phyloP scores from a whole-genome alignment of 768 basidiomycete genomes.

The Serendipita sp. region DNA sequence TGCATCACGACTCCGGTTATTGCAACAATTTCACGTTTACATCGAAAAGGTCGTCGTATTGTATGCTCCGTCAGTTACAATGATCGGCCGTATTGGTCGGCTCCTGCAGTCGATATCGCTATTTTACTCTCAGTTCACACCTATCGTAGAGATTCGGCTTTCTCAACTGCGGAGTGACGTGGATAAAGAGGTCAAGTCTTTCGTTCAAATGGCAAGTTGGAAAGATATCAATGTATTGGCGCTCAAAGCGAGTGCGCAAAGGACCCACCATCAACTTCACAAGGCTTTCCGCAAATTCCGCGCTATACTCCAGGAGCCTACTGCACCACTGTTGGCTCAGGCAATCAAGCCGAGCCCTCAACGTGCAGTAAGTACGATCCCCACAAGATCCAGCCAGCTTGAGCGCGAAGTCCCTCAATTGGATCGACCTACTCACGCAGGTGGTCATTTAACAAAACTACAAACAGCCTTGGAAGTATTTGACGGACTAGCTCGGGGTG shows the following conservation, averaged over 20 bases:
- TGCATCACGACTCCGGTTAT: constrained; percentile 42
- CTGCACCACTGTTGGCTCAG: constrained; percentile 18
- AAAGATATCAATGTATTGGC: constrained; percentile 93
- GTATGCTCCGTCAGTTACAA: constrained; percentile 14
- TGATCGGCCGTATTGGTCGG: constrained; percentile 34
- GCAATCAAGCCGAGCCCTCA: not conserved
- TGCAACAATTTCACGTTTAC: constrained; percentile 50
- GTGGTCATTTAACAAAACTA: too few species aligned
- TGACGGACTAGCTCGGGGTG: too few species aligned
- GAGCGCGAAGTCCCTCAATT: too few species aligned
- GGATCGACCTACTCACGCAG: too few species aligned
- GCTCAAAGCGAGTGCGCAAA: constrained; percentile 76
- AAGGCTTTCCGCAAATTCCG: constrained; percentile 83
- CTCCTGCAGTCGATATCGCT: constrained; percentile 44
- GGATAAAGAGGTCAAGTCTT: constrained; percentile 66
- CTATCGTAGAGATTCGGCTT: constrained; percentile 32
- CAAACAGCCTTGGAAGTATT: too few species aligned
- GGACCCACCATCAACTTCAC: constrained; percentile 81
- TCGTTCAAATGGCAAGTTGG: constrained; percentile 96
- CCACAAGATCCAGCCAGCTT: too few species aligned
- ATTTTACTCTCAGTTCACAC: constrained; percentile 48
- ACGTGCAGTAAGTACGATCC: not conserved
- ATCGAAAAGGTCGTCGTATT: constrained; percentile 22
- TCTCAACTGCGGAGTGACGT: constrained; percentile 37
- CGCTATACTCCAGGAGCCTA: constrained; percentile 67